Evolutionary conservation across 2,329 filamentous ascomycete genomes (phyloP).

Genomic region (Paecilomyces formosus): DNA sequence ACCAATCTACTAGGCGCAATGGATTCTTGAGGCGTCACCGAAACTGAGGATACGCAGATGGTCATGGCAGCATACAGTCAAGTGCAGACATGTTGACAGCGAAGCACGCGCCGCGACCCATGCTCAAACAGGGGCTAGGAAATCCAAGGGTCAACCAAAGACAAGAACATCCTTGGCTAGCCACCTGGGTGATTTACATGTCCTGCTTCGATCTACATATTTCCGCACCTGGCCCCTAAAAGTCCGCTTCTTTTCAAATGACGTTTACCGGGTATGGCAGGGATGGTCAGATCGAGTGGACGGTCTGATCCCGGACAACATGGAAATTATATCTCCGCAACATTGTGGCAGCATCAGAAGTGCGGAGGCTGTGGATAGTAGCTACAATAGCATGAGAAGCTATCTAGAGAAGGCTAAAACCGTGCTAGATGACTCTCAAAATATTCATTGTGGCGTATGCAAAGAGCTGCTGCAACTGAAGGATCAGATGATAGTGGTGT

Average conservation of each 20-base stretch:
- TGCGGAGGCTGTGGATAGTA: slow-evolving; percentile 43
- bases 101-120: slow-evolving; percentile 52
- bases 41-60: slow-evolving; percentile 51
- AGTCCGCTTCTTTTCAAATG: slow-evolving; percentile 67
- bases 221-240: slow-evolving; percentile 78
- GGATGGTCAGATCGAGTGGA: slow-evolving; percentile 47
- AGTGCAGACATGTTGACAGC: slow-evolving; percentile 68
- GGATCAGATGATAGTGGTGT: slow-evolving; percentile 43
- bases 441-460: slow-evolving; percentile 45
- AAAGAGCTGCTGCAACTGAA: slow-evolving; percentile 25
- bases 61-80: slow-evolving; percentile 82
- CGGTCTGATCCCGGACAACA: slow-evolving; percentile 39
- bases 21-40: not conserved
- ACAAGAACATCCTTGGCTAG: slow-evolving; percentile 52
- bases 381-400: slow-evolving; percentile 43
- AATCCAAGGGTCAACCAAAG: slow-evolving; percentile 38
- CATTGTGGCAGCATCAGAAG: slow-evolving; percentile 18
- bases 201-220: slow-evolving; percentile 69
- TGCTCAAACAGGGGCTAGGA: slow-evolving; percentile 28
- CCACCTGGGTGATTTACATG: slow-evolving; percentile 70
- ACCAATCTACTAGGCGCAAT: too few relatives aligned
- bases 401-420: slow-evolving; percentile 46
- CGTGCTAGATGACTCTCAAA: slow-evolving; percentile 30
- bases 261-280: slow-evolving; percentile 64
- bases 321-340: slow-evolving; percentile 37